Conservation (phyloP, 768 basidiomycete genomes). For the Psilocybe azurescens region DNA sequence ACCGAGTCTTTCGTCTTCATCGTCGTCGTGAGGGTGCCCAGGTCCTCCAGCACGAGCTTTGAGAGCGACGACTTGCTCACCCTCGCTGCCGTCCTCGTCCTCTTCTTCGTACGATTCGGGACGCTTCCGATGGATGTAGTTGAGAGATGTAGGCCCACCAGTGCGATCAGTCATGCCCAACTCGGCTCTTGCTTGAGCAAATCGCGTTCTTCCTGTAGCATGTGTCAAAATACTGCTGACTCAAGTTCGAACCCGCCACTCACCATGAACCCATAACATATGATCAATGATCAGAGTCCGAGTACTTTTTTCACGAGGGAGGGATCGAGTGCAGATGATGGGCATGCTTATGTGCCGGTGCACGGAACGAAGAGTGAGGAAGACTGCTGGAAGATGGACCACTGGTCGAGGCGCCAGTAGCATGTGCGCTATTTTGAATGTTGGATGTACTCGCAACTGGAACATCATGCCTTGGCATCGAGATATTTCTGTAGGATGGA, state of each 20-base stretch:
- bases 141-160: conserved; percentile 64
- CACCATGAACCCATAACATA: conserved; percentile 82
- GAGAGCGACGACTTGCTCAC: conserved; percentile 58
- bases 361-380: conserved; percentile 51
- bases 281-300: conserved; percentile 88
- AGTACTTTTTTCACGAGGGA: conserved; percentile 88
- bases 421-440: conserved; percentile 8
- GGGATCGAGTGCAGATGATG: conserved; percentile 89
- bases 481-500: conserved; percentile 18
- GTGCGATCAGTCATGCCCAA: conserved; percentile 86
- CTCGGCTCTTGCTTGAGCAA: conserved; percentile 84
- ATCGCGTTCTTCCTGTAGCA: conserved; percentile 64
- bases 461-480: conserved; percentile 14
- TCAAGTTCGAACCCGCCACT: not conserved
- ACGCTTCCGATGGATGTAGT: conserved; percentile 67
- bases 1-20: conserved; percentile 61
- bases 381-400: conserved; percentile 16
- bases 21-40: conserved; percentile 51
- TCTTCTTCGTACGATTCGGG: conserved; percentile 83
- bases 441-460: conserved; percentile 19
- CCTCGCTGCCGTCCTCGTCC: conserved; percentile 67
- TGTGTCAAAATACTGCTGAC: not conserved
- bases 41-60: conserved; percentile 55
- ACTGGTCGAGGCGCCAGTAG: conserved; percentile 17
- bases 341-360: conserved; percentile 87